phyloP scores from a whole-genome alignment of 2,329 filamentous ascomycete genomes.

The Epicoccum nigrum region DNA sequence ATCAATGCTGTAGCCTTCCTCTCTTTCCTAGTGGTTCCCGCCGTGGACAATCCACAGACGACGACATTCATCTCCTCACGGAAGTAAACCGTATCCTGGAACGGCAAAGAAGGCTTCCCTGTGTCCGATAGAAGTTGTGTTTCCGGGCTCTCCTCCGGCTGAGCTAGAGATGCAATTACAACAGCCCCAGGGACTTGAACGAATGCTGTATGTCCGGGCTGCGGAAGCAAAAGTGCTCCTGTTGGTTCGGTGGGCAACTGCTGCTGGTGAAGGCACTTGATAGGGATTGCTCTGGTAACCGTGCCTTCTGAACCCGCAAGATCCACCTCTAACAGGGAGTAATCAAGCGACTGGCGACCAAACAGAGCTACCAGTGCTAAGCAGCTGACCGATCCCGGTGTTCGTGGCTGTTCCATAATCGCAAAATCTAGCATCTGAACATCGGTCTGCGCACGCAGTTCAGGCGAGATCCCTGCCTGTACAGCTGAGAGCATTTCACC shows the following conservation, averaged over 20 bases:
- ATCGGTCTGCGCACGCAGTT: constrained; percentile 59
- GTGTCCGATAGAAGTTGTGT: constrained; percentile 68
- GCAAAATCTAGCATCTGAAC: constrained; percentile 82
- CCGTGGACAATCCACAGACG: constrained; percentile 58
- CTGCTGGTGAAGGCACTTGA: constrained; percentile 61
- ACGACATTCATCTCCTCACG: constrained; percentile 59
- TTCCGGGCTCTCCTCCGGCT: constrained; percentile 72
- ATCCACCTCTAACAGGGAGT: constrained; percentile 75
- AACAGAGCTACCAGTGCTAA: constrained; percentile 43
- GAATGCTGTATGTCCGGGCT: constrained; percentile 80
- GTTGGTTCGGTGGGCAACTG: constrained; percentile 39
- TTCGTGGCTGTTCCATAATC: constrained; percentile 57
- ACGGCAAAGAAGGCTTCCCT: constrained; percentile 57
- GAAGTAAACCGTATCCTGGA: constrained; percentile 87
- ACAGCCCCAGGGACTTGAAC: constrained; percentile 79
- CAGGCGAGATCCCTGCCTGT: constrained; percentile 58
- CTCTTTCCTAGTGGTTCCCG: constrained; percentile 51
- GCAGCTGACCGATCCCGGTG: constrained; percentile 42
- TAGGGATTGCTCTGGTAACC: constrained; percentile 69
- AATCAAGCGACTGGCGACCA: constrained; percentile 56
- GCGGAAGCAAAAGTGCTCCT: constrained; percentile 73
- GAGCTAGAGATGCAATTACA: constrained; percentile 75
- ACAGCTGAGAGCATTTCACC: constrained; percentile 69
- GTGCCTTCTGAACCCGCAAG: constrained; percentile 60
- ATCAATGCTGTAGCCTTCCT: constrained; percentile 53